Evolutionary conservation across 2,329 filamentous ascomycete genomes (phyloP).

Genomic region (Diaporthe nobilis): DNA sequence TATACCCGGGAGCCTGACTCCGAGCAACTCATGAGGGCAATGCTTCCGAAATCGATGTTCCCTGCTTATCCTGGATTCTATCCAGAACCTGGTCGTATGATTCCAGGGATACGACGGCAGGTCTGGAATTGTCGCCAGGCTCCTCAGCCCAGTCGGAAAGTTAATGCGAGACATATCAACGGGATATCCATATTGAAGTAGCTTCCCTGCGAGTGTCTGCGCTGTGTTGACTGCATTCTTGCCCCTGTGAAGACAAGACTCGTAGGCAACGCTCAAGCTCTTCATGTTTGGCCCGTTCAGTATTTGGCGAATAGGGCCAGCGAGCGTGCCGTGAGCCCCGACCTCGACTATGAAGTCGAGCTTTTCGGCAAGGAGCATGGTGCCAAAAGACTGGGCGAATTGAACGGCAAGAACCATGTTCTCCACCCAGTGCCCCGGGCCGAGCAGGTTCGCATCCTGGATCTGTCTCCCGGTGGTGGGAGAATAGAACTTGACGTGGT

Average conservation of each 20-base stretch:
- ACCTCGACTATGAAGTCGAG: conserved; percentile 48
- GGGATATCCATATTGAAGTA: background rate
- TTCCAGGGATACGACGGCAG: conserved; percentile 64
- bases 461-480: background rate
- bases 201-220: background rate
- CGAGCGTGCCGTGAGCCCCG: conserved; percentile 48
- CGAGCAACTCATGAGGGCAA: conserved; percentile 57
- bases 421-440: background rate
- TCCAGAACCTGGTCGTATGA: conserved; percentile 58
- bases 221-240: background rate
- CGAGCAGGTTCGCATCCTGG: background rate
- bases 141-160: conserved; percentile 47
- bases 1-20: conserved; percentile 49
- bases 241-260: background rate
- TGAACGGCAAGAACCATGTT: background rate
- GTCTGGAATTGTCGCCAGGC: conserved; percentile 47
- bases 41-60: conserved; percentile 52
- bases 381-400: background rate
- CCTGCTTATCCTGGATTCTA: conserved; percentile 52
- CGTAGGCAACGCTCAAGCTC: background rate
- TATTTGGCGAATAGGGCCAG: conserved; percentile 48
- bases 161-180: conserved; percentile 42
- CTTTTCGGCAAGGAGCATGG: background rate
- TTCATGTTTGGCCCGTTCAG: conserved; percentile 30
- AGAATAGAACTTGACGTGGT: background rate